Conservation (phyloP, 345 rosid genomes). For the Limnanthes douglasii region DNA sequence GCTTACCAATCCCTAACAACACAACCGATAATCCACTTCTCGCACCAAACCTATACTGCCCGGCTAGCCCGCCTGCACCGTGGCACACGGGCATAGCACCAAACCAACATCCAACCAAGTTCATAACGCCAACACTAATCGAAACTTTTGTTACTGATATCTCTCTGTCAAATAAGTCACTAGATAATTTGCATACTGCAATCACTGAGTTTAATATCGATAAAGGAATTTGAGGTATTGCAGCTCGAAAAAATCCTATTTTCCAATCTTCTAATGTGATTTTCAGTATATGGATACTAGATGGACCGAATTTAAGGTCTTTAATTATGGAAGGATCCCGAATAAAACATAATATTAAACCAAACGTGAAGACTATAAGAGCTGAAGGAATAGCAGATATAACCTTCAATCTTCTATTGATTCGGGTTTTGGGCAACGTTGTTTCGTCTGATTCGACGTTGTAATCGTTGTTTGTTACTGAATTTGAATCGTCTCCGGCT, state of each 20-base stretch:
- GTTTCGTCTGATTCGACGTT: background rate
- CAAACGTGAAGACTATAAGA: constrained; percentile 45
- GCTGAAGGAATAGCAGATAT: constrained; percentile 61
- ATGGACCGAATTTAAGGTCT: constrained; percentile 55
- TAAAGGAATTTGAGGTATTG: constrained; percentile 80
- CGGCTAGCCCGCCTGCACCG: constrained; percentile 84
- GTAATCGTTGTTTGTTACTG: background rate
- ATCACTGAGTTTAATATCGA: constrained; percentile 71
- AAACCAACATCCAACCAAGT: constrained; percentile 76
- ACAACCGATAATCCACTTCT: constrained; percentile 64
- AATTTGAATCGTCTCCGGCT: constrained; percentile 22
- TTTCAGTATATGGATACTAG: constrained; percentile 29
- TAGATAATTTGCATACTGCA: constrained; percentile 68
- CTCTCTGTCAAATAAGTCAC: constrained; percentile 55
- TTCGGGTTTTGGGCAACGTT: constrained; percentile 2
- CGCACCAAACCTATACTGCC: constrained; percentile 79
- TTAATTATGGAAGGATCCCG: constrained; percentile 43
- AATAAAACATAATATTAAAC: constrained; percentile 40
- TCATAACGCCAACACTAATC: constrained; percentile 64
- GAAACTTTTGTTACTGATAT: constrained; percentile 61
- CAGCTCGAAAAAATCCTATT: constrained; percentile 59
- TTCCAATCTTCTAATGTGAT: constrained; percentile 89
- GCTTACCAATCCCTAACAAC: constrained; percentile 53
- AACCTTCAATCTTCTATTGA: constrained; percentile 27
- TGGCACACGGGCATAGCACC: constrained; percentile 97